These are phyloP conservation scores for Davidsoniella australis DNA, from an alignment of 2,329 filamentous ascomycete species.

Conservation along the genomic window DNA sequence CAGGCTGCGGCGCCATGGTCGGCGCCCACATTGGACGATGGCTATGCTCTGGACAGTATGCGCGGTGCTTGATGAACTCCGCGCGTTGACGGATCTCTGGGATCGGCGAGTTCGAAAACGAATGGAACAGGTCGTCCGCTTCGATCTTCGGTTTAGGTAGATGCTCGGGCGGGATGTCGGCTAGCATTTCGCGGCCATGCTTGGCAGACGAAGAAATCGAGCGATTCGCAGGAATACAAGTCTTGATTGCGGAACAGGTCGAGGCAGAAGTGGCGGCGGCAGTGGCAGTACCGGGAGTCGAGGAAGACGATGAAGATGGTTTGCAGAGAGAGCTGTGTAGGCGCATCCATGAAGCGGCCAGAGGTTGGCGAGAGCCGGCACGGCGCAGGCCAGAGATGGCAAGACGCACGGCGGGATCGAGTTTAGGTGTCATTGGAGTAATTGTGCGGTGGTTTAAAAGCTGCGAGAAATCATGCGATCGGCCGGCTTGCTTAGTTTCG, in stretches of 20 bases:
- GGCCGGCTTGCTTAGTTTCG: neutral
- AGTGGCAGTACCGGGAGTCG: neutral
- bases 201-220: slow-evolving; percentile 6
- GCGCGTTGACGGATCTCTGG: slow-evolving; percentile 76
- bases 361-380: neutral
- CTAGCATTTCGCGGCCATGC: slow-evolving; percentile 7
- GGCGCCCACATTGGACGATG: slow-evolving; percentile 61
- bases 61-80: slow-evolving; percentile 81
- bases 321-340: neutral
- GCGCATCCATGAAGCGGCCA: neutral
- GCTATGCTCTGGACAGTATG: slow-evolving; percentile 79
- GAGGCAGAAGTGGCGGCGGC: neutral
- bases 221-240: neutral
- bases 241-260: neutral
- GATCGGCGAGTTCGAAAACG: slow-evolving; percentile 75
- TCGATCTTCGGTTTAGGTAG: slow-evolving; percentile 28
- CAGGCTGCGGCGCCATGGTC: slow-evolving; percentile 44
- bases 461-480: neutral
- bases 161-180: slow-evolving; percentile 14
- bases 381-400: slow-evolving; percentile 12
- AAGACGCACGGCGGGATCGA: slow-evolving; percentile 13
- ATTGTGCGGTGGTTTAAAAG: neutral
- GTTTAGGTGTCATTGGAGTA: slow-evolving; percentile 11
- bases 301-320: neutral
- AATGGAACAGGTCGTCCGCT: slow-evolving; percentile 79